phyloP scores from a whole-genome alignment of 768 basidiomycete species.

The Amanita pseudoporphyria region DNA sequence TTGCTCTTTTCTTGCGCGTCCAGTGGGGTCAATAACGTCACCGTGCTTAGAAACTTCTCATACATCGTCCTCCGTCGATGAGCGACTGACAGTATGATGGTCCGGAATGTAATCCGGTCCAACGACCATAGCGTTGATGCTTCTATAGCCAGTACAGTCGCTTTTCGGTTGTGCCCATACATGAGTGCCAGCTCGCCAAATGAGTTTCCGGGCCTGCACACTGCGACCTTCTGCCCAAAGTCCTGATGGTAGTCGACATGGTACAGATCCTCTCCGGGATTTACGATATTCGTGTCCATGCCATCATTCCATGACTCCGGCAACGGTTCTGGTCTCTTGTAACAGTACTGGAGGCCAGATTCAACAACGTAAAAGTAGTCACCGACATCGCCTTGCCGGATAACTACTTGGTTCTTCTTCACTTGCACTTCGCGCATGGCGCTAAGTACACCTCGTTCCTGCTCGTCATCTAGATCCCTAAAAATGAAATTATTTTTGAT shows the following conservation, averaged over 20 bases:
- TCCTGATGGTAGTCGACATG: slow-evolving; percentile 58
- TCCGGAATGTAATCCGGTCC: slow-evolving; percentile 97
- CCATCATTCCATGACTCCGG: slow-evolving; percentile 48
- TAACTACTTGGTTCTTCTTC: slow-evolving; percentile 74
- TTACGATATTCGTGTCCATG: slow-evolving; percentile 26
- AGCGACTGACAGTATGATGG: slow-evolving; percentile 90
- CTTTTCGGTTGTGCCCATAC: slow-evolving; percentile 96
- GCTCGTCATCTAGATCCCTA: slow-evolving; percentile 93
- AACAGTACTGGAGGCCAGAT: slow-evolving; percentile 77
- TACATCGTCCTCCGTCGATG: slow-evolving; percentile 91
- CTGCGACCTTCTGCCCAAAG: slow-evolving; percentile 75
- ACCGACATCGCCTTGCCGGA: slow-evolving; percentile 93
- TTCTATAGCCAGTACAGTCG: slow-evolving; percentile 82
- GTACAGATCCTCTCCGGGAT: slow-evolving; percentile 44
- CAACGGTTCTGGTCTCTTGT: slow-evolving; percentile 58
- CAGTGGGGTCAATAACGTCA: slow-evolving; percentile 78
- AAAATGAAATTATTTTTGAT: slow-evolving; percentile 91
- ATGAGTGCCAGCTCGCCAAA: slow-evolving; percentile 97
- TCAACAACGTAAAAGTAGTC: slow-evolving; percentile 99
- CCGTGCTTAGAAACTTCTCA: slow-evolving; percentile 89
- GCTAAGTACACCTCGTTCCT: slow-evolving; percentile 83
- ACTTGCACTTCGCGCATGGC: slow-evolving; percentile 90
- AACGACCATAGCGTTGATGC: slow-evolving; percentile 86
- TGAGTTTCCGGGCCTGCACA: slow-evolving; percentile 75
- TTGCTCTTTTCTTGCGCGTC: slow-evolving; percentile 89